Percentiles rank a stretch among this genome's conserved stretches.
These are phyloP conservation scores for Phialophora macrospora DNA, from an alignment of 2,329 filamentous ascomycete genomes.

Conservation along the genomic window DNA sequence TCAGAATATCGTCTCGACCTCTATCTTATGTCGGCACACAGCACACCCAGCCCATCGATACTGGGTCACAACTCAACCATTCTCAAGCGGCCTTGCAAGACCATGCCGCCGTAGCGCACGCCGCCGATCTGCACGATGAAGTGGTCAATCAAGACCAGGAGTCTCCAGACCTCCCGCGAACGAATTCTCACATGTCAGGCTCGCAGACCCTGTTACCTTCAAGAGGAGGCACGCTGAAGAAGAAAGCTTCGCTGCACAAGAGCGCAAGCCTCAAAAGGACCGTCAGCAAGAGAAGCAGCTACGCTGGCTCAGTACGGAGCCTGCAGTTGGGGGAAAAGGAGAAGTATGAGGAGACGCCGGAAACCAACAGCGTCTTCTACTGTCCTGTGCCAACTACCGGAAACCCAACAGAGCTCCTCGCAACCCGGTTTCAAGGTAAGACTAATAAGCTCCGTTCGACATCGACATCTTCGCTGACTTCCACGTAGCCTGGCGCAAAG, in stretches of 20 bases:
- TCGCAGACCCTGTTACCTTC: slow-evolving; percentile 49
- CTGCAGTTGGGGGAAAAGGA: slow-evolving; percentile 71
- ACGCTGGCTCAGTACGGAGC: slow-evolving; percentile 84
- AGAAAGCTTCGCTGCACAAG: slow-evolving; percentile 79
- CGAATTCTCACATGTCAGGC: slow-evolving; percentile 51
- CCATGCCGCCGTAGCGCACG: slow-evolving; percentile 43
- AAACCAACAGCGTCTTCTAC: slow-evolving; percentile 81
- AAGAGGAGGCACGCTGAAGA: slow-evolving; percentile 78
- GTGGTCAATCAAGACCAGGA: slow-evolving; percentile 35
- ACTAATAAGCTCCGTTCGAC: neutral
- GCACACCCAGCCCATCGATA: slow-evolving; percentile 27
- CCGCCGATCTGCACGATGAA: slow-evolving; percentile 47
- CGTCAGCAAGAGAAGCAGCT: slow-evolving; percentile 78
- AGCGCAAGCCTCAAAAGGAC: slow-evolving; percentile 76
- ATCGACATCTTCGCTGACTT: slow-evolving; percentile 4
- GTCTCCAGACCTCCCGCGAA: slow-evolving; percentile 44
- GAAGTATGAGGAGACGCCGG: slow-evolving; percentile 65
- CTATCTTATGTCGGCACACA: slow-evolving; percentile 47
- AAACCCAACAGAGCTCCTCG: slow-evolving; percentile 84
- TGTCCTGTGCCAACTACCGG: slow-evolving; percentile 87
- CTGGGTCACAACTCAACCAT: slow-evolving; percentile 44
- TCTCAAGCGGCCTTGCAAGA: slow-evolving; percentile 42
- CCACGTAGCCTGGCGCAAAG: slow-evolving; percentile 81
- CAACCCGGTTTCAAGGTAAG: slow-evolving; percentile 85
- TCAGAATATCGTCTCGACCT: slow-evolving; percentile 44